These are phyloP conservation scores for Yarrowia sp. DNA, from an alignment of 805 yeast genomes.

Conservation along the genomic window DNA sequence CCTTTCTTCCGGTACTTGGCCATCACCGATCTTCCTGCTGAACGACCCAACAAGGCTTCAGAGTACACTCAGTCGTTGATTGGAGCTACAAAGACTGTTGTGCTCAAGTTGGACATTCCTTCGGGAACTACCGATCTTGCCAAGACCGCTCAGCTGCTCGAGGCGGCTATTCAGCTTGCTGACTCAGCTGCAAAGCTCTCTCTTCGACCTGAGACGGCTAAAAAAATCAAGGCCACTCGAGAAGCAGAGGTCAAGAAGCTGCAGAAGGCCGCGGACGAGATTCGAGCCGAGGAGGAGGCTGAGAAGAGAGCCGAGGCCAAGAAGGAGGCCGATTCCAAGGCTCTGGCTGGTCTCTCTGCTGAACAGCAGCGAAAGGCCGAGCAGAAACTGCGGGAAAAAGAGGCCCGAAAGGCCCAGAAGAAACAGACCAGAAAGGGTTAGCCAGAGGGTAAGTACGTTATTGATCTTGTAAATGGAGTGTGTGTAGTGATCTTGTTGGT, in stretches of 20 bases:
- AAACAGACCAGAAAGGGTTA: conserved; percentile 31
- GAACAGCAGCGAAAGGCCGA: conserved; percentile 78
- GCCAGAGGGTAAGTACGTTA: not conserved
- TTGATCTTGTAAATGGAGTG: not conserved
- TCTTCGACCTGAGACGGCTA: conserved; percentile 71
- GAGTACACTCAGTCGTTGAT: conserved; percentile 50
- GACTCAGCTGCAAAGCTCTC: conserved; percentile 52
- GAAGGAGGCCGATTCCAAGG: conserved; percentile 60
- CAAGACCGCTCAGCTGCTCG: conserved; percentile 50
- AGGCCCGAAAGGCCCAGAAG: conserved; percentile 59
- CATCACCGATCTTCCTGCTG: conserved; percentile 79
- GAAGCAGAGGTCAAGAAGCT: conserved; percentile 68
- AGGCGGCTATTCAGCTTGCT: conserved; percentile 56
- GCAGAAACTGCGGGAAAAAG: conserved; percentile 76
- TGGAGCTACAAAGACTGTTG: conserved; percentile 36
- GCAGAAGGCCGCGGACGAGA: conserved; percentile 62
- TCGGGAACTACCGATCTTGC: conserved; percentile 50
- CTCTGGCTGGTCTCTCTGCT: conserved; percentile 63
- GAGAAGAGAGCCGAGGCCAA: conserved; percentile 56
- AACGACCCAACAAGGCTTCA: conserved; percentile 60
- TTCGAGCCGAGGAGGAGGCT: conserved; percentile 64
- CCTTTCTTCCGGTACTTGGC: conserved; percentile 63
- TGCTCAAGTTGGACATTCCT: conserved; percentile 57
- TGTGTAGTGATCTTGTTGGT: no score
- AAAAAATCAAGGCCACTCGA: conserved; percentile 76